Evolutionary conservation across 1,284 basidiomycete species (phyloP).

Genomic region (Fomitopsis pinicola): DNA sequence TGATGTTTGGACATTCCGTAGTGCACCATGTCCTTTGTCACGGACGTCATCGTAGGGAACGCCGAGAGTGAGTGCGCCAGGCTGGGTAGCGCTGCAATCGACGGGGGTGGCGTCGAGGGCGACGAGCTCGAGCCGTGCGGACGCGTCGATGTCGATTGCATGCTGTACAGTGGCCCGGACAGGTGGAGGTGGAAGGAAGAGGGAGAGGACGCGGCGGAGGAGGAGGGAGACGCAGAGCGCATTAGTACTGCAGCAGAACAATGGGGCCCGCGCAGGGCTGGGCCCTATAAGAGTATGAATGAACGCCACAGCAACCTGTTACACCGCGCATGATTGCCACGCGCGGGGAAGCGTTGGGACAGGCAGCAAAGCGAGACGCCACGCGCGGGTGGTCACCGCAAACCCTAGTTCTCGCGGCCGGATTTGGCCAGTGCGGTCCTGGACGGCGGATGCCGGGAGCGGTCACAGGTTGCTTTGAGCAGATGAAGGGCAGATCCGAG

Average conservation of each 20-base stretch:
- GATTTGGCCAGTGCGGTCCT: conserved; percentile 12
- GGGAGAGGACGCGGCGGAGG: conserved; percentile 12
- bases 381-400: conserved; percentile 5
- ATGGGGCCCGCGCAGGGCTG: conserved; percentile 15
- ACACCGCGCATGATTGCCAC: conserved; percentile 3
- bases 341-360: conserved; percentile 12
- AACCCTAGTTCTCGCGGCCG: conserved; percentile 6
- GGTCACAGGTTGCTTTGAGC: conserved; percentile 3
- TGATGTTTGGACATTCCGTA: conserved; percentile 23
- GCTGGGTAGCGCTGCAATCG: conserved; percentile 27
- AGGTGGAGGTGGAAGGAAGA: conserved; percentile 11
- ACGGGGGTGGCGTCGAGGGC: conserved; percentile 6
- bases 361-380: not conserved
- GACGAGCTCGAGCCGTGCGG: not conserved
- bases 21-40: conserved; percentile 30
- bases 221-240: conserved; percentile 9
- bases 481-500: conserved; percentile 15
- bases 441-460: conserved; percentile 13
- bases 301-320: conserved; percentile 17
- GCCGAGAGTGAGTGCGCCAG: conserved; percentile 29
- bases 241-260: conserved; percentile 2
- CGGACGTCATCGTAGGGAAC: conserved; percentile 28
- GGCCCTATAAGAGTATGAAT: conserved; percentile 10
- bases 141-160: conserved; percentile 13
- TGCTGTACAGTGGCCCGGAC: conserved; percentile 11